A percentile compares a stretch with the other conserved stretches of the same genome.
Conservation (phyloP, 148 eudicot species). For the Rhododendron ferrugineum region DNA sequence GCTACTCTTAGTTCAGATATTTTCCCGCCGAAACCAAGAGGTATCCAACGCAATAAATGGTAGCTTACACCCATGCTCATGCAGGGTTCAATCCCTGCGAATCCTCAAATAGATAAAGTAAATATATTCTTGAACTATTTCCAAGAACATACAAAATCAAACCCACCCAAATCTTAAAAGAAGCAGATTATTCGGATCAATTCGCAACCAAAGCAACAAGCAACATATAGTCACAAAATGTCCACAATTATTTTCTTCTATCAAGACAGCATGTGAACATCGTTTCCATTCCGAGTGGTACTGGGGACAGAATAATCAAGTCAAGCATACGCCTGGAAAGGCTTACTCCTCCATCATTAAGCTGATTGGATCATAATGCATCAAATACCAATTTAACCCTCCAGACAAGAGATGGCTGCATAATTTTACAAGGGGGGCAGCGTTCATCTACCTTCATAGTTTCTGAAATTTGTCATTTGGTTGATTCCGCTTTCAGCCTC, state of each 20-base stretch:
- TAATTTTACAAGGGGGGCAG: neutral
- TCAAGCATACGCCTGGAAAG: neutral
- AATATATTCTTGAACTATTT: neutral
- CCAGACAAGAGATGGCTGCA: neutral
- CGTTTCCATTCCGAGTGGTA: neutral
- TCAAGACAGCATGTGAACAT: neutral
- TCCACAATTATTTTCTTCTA: neutral
- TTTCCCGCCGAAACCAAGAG: neutral
- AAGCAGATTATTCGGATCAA: neutral
- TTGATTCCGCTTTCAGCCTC: conserved; percentile 27
- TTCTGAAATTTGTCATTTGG: conserved; percentile 3
- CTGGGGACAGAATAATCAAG: neutral
- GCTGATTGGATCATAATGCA: neutral
- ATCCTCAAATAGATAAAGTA: neutral
- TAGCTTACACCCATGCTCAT: neutral
- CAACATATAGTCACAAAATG: neutral
- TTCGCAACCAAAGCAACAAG: neutral
- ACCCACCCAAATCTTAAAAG: neutral
- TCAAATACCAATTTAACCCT: neutral
- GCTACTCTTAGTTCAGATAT: neutral
- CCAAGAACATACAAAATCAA: neutral
- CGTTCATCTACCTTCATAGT: neutral
- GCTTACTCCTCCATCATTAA: neutral
- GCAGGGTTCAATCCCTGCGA: neutral
- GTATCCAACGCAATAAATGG: neutral